Evolutionary conservation across 371 early-diverging fungal species (phyloP), one percentile per base, ranked within the genome.

Genomic region (Caulochytrium protostelioides): DNA sequence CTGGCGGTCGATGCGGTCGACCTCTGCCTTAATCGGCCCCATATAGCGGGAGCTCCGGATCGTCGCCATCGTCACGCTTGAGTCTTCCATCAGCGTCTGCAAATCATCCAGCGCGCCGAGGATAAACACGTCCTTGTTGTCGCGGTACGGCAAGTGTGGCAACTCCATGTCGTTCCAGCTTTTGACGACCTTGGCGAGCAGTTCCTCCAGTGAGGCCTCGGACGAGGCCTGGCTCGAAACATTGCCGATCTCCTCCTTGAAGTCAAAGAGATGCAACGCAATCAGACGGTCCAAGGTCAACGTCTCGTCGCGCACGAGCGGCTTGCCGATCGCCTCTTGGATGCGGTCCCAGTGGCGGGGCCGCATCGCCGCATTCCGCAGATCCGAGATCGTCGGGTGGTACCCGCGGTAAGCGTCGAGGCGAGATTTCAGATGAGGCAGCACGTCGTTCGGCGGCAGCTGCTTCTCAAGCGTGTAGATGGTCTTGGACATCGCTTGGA

Each of bases 331-430:
- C 5, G 66, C 56, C 24, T 69, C 69, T 32, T 65, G 65, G 18
- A 69, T 65, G 36, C 60, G 63, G 19, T 69, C 69, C 69, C 69
- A 69, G 30, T 69, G 69, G 7, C 69, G 46, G 3, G 47, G 44
- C 38, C 63, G 65, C 21, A 69, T 40, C 0, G 69, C 58, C 8
- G 59, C 62, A 39, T 69, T 69, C 14, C 69, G 43, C 18, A 69
- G 46, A 43, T 69, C 69, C 4, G 65, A 56, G 29, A 69, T 69
- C 1, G 65, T 65, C 1, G 56, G 44, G 30, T 63, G 62, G 49
- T 63, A 61, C n/a, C 25, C 20, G 15, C 64, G 43, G 34, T 50
- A 64, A 30, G 57, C 55, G 19, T 69, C 65, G 5, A 69, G 62
- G 51, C 55, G 52, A 3, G 38, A 31, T 39, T 65, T 65, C 14